Base-by-base conservation (phyloP, 768 basidiomycete species). In the Tulasnella sp. region DNA sequence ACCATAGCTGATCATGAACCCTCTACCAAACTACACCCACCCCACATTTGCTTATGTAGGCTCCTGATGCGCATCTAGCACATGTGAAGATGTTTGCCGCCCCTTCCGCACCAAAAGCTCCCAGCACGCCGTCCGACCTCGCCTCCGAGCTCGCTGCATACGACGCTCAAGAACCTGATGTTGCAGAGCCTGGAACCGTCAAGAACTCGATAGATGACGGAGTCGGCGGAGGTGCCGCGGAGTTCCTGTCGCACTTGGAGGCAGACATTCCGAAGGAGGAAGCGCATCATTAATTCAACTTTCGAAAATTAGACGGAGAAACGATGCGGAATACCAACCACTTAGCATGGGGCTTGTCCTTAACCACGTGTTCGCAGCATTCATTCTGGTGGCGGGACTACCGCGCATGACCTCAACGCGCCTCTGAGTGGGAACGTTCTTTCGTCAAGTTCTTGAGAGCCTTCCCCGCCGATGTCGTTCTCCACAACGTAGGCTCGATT, bases 61-160 rank as follows among this genome's bases (percentile, higher is more conserved):
- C 85, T 63, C 83, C 88, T 72, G 88, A 96, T 70, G 92, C 92
- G 54, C 89, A 92, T 70, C 82, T 91, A 66, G 89, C 88, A 58
- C 75, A 71, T 59, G 92, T 98, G 62, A 96, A 94, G 74, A 68
- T 79, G 53, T 94, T 85, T 79, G 70, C 81, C 30, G 71, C 82
- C 24, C 94, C 94, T 0, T 70, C 83, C 15, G 68, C 80, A 24
- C 96, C 94, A 53, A 76, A 81, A 60, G 71, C 82, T 1, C 93
- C 94, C 10, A 70, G 78, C 12, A 76, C 96, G 49, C 90, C 92
- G 52, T 69, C 76, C 50, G 85, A 92, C 72, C 82, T 98, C 64
- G 90, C 94, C n/a, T 71, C 84, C 19, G 91, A 94, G 66, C 83
- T 97, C 60, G 69, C 83, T 1, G 83, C 85, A 34, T 99, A 96